phyloP scores from a whole-genome alignment of 2,329 filamentous ascomycete genomes.

The Aspergillus vadensis region DNA sequence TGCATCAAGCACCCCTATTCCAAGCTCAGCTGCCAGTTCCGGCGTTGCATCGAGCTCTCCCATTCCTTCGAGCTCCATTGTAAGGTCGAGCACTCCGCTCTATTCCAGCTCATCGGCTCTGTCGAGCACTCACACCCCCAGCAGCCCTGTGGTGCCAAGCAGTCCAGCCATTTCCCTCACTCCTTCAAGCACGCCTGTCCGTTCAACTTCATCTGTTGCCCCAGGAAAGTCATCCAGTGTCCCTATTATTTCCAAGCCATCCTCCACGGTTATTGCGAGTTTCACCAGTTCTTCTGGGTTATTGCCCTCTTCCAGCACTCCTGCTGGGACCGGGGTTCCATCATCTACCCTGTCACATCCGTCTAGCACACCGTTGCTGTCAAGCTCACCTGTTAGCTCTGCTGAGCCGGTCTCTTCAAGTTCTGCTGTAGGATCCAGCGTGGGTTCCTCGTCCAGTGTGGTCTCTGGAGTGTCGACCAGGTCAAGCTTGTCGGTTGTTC shows the following conservation, averaged over 20 bases:
- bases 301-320: not conserved
- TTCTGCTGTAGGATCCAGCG: not conserved
- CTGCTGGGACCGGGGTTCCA: not conserved
- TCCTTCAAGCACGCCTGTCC: not conserved
- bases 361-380: not conserved
- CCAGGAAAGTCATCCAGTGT: not conserved
- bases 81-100: conserved; percentile 3
- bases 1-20: not conserved
- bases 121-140: not conserved
- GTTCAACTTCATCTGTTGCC: not conserved
- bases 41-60: conserved; percentile 4
- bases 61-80: conserved; percentile 1
- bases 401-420: conserved; percentile 5
- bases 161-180: not conserved
- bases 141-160: not conserved
- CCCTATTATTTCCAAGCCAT: not conserved
- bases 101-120: not conserved
- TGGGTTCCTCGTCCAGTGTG: not conserved
- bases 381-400: not conserved
- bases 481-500: not conserved
- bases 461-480: not conserved
- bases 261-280: not conserved
- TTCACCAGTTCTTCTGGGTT: not conserved
- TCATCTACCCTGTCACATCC: not conserved
- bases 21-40: conserved; percentile 9